Evolutionary conservation across 2,329 filamentous ascomycete genomes (phyloP), one percentile per base, ranked within the genome.

Genomic region (Claviceps sp.): DNA sequence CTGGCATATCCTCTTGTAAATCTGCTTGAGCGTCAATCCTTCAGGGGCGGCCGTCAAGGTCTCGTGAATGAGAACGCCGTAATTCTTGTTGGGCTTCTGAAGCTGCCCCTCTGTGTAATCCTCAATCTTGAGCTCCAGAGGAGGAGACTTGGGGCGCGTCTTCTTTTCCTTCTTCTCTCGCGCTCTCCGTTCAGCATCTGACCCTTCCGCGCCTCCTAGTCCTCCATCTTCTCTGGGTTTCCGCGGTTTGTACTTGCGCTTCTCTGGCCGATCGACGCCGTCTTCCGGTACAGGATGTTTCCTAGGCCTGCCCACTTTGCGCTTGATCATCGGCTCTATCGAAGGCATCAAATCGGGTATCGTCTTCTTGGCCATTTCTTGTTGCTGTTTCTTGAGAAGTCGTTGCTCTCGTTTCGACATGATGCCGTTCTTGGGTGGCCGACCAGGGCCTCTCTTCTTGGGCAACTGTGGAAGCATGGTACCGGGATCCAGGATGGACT

Each of bases 351-450:
- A 67, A 54, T 72, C 73, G 7, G 74, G 72, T 37, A 73, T 58
- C 4, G 72, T 75, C 61, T 78, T 76, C 65, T 75, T 76, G 22
- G 72, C 73, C 58, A 68, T 66, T 55, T 71, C 69, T 54, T 70
- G 65, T 53, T 71, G 68, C 51, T 68, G 65, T 64, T 83, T 85
- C 67, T 83, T 80, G 7, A 82, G 74, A 47, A 81, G 65, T 18
- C 80, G 74, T 58, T 83, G 76, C 60, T 89, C 84, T 52, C 86
- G 75, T 67, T 89, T 89, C 1, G 86, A 90, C 80, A 89, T 87
- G 62, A 88, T 77, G 30, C 86, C 86, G 61, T 90, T 86, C 69
- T 90, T 90, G 0, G 86, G 86, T 20, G 86, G 86, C 50, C 86
- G 73, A n/a, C 86, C 86, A 9, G 86, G 86, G 14, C 86, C 86